Base-by-base conservation (phyloP, 306 rosid genomes). In the Acacia confusa region DNA sequence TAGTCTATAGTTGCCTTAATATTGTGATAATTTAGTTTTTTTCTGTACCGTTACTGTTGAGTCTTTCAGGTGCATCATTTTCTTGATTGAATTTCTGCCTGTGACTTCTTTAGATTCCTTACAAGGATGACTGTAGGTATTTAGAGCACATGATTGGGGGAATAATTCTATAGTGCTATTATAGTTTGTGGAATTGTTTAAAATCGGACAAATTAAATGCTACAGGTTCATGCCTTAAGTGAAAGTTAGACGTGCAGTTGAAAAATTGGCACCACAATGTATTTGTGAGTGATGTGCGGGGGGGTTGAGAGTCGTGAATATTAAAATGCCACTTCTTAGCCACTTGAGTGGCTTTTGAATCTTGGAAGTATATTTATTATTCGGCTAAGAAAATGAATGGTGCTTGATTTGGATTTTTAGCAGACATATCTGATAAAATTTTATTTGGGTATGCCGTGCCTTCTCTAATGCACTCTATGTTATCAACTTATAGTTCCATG, bases 401-500 rank as follows among this genome's bases (percentile, higher is more conserved):
- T 78, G 64, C 69, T 74, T 27, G 40, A 61, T 52, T 16, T 78
- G 73, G 48, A 75, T 63, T 34, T 25, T 20, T 19, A 41, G 45
- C 64, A 50, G 36, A 55, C 58, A 48, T 72, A 77, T 60, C 48
- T 72, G 43, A 27, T 78, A 48, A 57, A 58, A 34, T 69, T 84
- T 66, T 30, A 68, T 81, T 67, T 78, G 43, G 24, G 78, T 79
- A n/a, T 84, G 75, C 69, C 72, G 44, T 77, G 34, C 57, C 53
- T 71, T 16, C 45, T 60, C 82, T 84, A 79, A 91, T 61, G 34
- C 58, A 27, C 43, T 76, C 41, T 74, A 73, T 63, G 50, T 77
- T 80, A 84, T 87, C 79, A 72, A 81, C 82, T 83, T 89, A 71
- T 93, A 95, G 99, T 93, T 93, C 90, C 99, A 93, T 66, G 98